Percentiles rank a stretch among this genome's conserved stretches.
These are phyloP conservation scores for Botrytis tulipae DNA, from an alignment of 2,329 filamentous ascomycete genomes.

Conservation along the genomic window DNA sequence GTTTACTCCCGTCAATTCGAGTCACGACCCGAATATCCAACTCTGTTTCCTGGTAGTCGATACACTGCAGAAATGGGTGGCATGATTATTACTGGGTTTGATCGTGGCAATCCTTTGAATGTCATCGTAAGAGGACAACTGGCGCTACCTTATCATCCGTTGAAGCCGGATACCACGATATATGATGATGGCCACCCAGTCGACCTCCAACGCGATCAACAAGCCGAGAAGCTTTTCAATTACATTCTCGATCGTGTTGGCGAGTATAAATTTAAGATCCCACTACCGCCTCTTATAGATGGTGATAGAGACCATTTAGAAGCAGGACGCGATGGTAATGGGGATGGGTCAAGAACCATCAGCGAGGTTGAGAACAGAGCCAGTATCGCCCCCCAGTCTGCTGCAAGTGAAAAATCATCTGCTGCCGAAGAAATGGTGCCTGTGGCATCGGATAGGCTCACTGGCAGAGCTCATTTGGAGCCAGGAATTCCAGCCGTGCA, in stretches of 20 bases:
- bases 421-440: constrained; percentile 53
- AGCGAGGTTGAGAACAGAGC: constrained; percentile 65
- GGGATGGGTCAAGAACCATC: constrained; percentile 70
- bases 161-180: constrained; percentile 79
- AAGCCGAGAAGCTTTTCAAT: constrained; percentile 91
- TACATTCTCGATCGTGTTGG: constrained; percentile 91
- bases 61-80: constrained; percentile 95
- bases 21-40: constrained; percentile 58
- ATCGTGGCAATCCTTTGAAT: constrained; percentile 91
- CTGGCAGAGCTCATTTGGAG: constrained; percentile 70
- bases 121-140: constrained; percentile 88
- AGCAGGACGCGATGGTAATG: constrained; percentile 73
- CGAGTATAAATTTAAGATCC: constrained; percentile 78
- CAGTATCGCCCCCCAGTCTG: constrained; percentile 57
- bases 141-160: constrained; percentile 77
- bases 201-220: constrained; percentile 71
- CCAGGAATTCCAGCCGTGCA: constrained; percentile 66
- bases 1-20: constrained; percentile 78
- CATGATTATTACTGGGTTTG: constrained; percentile 97
- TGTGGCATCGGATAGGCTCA: constrained; percentile 65
- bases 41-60: constrained; percentile 54
- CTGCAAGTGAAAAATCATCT: constrained; percentile 37
- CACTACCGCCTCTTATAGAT: constrained; percentile 68
- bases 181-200: constrained; percentile 83
- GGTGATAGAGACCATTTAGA: constrained; percentile 82